Evolutionary conservation across 2,329 filamentous ascomycete species (phyloP), one percentile per base, ranked within the genome.

Genomic region (Fusarium sp.): DNA sequence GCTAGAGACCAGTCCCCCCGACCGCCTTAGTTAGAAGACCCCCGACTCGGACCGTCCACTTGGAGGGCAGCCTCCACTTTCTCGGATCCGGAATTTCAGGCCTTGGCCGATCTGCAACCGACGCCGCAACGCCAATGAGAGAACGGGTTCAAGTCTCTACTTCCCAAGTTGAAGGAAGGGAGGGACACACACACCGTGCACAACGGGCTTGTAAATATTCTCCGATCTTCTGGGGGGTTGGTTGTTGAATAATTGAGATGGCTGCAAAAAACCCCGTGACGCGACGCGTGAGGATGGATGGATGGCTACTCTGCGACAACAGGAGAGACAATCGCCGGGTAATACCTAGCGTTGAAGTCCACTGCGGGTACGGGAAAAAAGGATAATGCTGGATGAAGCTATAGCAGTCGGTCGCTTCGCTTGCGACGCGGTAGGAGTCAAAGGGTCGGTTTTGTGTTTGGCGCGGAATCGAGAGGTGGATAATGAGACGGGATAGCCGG

Each of bases 31-130:
- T 40, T 40, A 66, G 65, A 47, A 9, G 32, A 50, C 30, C 27
- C 71, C 71, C 71, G 58, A 68, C 67, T 73, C 70, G 63, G 70
- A 70, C 70, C 38, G 38, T 10, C 38, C 38, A 63, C 70, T 66
- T 37, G 60, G n/a, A 45, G 43, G 40, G 14, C 15, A 27, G 43
- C 35, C 52, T 38, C 27, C 14, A 40, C 40, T 60, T 70, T 52
- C 43, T 67, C 60, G 52, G 52, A 57, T 66, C 68, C 62, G 65
- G 71, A 74, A 52, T 63, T 63, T 27, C 9, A 71, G 63, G 64
- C 37, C 32, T 40, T 40, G 20, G 59, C 50, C 60, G 60, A 63
- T 52, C 45, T 63, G 45, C 25, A 63, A 61, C 35, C 56, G 27
- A 59, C 54, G 54, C 30, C 54, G 54, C 47, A 58, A 22, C 33